Evolutionary conservation across 305 asterid species (phyloP).

Genomic region (Fraxinus velutina): DNA sequence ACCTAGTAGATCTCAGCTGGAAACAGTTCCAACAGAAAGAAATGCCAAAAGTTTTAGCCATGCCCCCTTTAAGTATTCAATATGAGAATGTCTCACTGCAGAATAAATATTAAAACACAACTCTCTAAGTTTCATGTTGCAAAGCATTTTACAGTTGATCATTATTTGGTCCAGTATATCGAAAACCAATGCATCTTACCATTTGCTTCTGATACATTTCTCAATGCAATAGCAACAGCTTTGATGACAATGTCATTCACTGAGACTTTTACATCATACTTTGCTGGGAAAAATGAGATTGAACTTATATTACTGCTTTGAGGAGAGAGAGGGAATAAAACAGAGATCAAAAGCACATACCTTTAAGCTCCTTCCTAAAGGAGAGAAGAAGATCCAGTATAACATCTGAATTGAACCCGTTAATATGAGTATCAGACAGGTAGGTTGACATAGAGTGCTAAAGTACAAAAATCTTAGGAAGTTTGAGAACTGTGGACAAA

Average conservation of each 20-base stretch:
- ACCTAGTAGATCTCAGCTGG: not conserved
- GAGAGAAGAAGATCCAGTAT: slow-evolving; percentile 82
- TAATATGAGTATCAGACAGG: slow-evolving; percentile 25
- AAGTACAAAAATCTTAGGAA: slow-evolving; percentile 15
- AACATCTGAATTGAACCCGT: slow-evolving; percentile 60
- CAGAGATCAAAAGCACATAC: slow-evolving; percentile 35
- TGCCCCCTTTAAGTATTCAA: not conserved
- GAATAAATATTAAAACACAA: too few relatives aligned
- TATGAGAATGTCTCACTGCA: too few relatives aligned
- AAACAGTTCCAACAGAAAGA: not conserved
- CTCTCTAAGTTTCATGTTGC: not conserved
- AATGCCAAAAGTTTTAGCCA: not conserved
- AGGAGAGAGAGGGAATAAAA: slow-evolving; percentile 14
- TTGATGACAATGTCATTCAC: slow-evolving; percentile 95
- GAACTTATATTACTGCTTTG: slow-evolving; percentile 23
- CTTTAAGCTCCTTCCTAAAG: slow-evolving; percentile 92
- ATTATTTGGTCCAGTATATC: slow-evolving; percentile 15
- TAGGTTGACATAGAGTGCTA: slow-evolving; percentile 15
- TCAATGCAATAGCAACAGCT: slow-evolving; percentile 78
- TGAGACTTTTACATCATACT: slow-evolving; percentile 82
- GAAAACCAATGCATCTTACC: slow-evolving; percentile 44
- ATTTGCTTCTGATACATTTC: slow-evolving; percentile 89
- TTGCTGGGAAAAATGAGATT: slow-evolving; percentile 48
- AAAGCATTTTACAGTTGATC: not conserved
- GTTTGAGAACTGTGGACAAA: slow-evolving; percentile 71